phyloP scores from a whole-genome alignment of 441 rosid genomes.

The Omphalea diandra region DNA sequence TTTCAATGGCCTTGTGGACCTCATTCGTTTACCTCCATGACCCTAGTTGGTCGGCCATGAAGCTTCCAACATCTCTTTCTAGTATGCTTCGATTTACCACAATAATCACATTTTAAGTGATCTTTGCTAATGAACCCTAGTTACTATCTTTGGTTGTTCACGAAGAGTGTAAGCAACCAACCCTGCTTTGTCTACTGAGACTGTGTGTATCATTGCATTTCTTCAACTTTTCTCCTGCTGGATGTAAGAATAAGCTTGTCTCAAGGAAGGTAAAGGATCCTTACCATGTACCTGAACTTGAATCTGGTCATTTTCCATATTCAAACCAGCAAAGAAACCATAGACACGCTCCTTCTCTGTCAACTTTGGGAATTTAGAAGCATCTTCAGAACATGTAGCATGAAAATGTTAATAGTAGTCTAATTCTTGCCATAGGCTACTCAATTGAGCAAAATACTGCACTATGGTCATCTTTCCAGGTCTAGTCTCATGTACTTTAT shows the following conservation, averaged over 20 bases:
- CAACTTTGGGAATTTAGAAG: neutral
- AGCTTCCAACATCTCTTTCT: neutral
- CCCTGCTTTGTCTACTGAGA: neutral
- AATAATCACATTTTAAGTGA: neutral
- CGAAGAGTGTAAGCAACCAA: neutral
- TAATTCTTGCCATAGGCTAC: neutral
- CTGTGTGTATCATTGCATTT: neutral
- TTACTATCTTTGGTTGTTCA: neutral
- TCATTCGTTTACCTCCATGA: neutral
- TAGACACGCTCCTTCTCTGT: neutral
- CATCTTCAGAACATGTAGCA: neutral
- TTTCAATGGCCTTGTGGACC: no score
- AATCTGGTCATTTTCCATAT: neutral
- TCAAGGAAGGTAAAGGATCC: neutral
- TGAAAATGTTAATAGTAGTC: neutral
- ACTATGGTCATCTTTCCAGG: neutral
- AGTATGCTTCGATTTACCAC: neutral
- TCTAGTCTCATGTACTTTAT: neutral
- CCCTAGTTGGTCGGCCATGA: neutral
- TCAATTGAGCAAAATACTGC: neutral
- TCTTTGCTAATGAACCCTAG: no score
- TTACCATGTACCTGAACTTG: neutral
- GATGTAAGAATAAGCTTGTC: neutral
- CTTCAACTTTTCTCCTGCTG: neutral
- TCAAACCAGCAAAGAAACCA: neutral